These are phyloP conservation scores for Microdochium bolleyi DNA, from an alignment of 2,329 filamentous ascomycete species.

Conservation along the genomic window DNA sequence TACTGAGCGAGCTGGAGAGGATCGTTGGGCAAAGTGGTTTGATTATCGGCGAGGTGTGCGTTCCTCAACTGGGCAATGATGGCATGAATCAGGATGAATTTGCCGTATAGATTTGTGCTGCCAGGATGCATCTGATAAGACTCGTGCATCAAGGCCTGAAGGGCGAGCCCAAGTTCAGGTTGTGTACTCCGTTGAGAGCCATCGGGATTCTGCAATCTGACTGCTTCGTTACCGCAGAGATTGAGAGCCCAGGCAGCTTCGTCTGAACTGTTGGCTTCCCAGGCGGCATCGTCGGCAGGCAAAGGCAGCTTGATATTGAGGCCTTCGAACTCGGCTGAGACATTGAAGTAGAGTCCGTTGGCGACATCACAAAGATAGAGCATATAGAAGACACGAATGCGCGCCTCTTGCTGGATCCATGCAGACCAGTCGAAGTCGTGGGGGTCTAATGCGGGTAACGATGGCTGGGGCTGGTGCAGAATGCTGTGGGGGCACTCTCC, in stretches of 20 bases:
- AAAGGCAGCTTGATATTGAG: slow-evolving; percentile 61
- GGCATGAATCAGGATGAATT: slow-evolving; percentile 66
- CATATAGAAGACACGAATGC: slow-evolving; percentile 56
- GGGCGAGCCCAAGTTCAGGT: slow-evolving; percentile 52
- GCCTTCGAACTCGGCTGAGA: slow-evolving; percentile 52
- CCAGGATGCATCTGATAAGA: slow-evolving; percentile 53
- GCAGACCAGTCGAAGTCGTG: slow-evolving; percentile 54
- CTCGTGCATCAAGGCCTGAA: slow-evolving; percentile 52
- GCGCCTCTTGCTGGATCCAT: slow-evolving; percentile 67
- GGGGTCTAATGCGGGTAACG: slow-evolving; percentile 34
- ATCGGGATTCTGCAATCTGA: slow-evolving; percentile 47
- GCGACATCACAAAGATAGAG: slow-evolving; percentile 58
- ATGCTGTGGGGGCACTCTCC: slow-evolving; percentile 43
- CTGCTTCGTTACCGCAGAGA: slow-evolving; percentile 47
- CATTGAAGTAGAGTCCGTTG: slow-evolving; percentile 65
- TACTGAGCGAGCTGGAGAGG: slow-evolving; percentile 50
- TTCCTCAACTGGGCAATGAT: slow-evolving; percentile 53
- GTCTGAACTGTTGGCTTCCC: slow-evolving; percentile 54
- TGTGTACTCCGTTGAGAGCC: slow-evolving; percentile 59
- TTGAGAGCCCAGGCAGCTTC: slow-evolving; percentile 61
- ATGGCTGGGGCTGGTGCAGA: slow-evolving; percentile 49
- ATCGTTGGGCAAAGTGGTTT: slow-evolving; percentile 26
- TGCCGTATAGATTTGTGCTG: slow-evolving; percentile 64
- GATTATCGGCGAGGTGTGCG: slow-evolving; percentile 30
- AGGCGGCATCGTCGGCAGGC: slow-evolving; percentile 64